Base-by-base conservation (phyloP, 2,329 filamentous ascomycete species). In the Diaporthe ampelina region DNA sequence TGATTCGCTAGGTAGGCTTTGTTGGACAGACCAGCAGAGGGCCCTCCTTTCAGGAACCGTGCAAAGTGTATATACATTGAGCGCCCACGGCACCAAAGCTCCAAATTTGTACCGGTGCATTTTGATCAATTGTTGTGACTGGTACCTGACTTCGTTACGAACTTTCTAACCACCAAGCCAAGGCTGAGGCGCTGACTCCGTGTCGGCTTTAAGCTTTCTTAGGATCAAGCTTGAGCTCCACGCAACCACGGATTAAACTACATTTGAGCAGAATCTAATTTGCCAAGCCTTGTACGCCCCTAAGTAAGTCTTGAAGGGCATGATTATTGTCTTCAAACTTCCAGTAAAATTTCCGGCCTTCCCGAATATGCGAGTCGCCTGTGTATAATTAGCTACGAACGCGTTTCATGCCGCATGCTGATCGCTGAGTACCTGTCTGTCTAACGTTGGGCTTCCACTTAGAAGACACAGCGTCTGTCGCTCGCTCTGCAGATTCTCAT, bases 191-290 rank as follows among this genome's bases (percentile, higher is more conserved):
- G 32, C 45, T 67, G 45, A 67, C 61, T 67, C 61, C 45, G 61
- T 67, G 4, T 48, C 29, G 13, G 45, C 43, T 35, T 67, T 37
- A 52, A 67, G 45, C 29, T 67, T 67, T 52, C 29, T 52, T 52
- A 40, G 61, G 45, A 67, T 24, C 45, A 67, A 67, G 45, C 29
- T 52, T 52, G 61, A 67, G 61, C 61, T 67, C 61, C 61, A 67
- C 61, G 61, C 45, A 52, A 52, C 29, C 21, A 52, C 29, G 21
- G 61, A 37, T 52, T 67, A 52, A 29, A 67, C 45, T 67, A 37
- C 11, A 67, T 67, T 37, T 48, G 29, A 52, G 32, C 45, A 24
- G 11, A 52, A 67, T 67, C 45, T 52, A 67, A 67, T 52, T 67
- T 67, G 43, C 43, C 61, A 50, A 65, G 43, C 10, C 26, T 35